Conservation (phyloP, 2,329 filamentous ascomycete genomes). For the Fusarium continuum region DNA sequence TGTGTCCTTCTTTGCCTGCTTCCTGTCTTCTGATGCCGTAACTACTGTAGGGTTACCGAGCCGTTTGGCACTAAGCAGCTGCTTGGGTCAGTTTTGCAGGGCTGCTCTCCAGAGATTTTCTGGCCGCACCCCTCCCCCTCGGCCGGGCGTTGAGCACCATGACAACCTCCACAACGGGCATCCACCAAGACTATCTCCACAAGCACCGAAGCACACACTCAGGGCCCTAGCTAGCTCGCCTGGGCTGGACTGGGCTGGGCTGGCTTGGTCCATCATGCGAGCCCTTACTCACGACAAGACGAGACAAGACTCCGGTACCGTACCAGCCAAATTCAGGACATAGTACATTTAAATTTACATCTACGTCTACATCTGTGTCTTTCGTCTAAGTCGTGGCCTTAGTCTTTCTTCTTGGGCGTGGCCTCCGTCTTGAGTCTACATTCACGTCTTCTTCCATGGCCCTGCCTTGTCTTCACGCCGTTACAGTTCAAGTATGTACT, state of each 20-base stretch:
- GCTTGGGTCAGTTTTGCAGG: slow-evolving; percentile 32
- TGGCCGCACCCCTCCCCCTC: slow-evolving; percentile 35
- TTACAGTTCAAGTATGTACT: slow-evolving; percentile 24
- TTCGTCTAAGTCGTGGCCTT: slow-evolving; percentile 3
- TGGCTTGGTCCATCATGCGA: slow-evolving; percentile 18
- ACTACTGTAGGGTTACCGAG: slow-evolving; percentile 40
- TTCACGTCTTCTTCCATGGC: slow-evolving; percentile 17
- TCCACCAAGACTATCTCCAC: slow-evolving; percentile 37
- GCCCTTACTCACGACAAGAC: slow-evolving; percentile 20
- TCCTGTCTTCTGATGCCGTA: slow-evolving; percentile 28
- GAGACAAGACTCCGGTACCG: slow-evolving; percentile 23
- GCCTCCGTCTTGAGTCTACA: slow-evolving; percentile 9
- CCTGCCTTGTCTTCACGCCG: slow-evolving; percentile 25
- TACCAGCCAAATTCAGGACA: slow-evolving; percentile 29
- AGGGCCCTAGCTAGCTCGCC: slow-evolving; percentile 24
- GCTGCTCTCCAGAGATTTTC: slow-evolving; percentile 22
- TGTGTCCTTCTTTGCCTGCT: slow-evolving; percentile 35
- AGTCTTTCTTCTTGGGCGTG: slow-evolving; percentile 5
- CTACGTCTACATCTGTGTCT: slow-evolving; percentile 18
- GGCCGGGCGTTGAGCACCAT: slow-evolving; percentile 22
- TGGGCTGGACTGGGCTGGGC: slow-evolving; percentile 17
- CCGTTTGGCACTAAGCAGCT: slow-evolving; percentile 37
- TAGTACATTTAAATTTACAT: slow-evolving; percentile 2
- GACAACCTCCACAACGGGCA: slow-evolving; percentile 31
- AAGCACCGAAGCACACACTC: slow-evolving; percentile 35